These are phyloP conservation scores for Curvularia sp. DNA, from an alignment of 2,329 filamentous ascomycete species.

Conservation along the genomic window DNA sequence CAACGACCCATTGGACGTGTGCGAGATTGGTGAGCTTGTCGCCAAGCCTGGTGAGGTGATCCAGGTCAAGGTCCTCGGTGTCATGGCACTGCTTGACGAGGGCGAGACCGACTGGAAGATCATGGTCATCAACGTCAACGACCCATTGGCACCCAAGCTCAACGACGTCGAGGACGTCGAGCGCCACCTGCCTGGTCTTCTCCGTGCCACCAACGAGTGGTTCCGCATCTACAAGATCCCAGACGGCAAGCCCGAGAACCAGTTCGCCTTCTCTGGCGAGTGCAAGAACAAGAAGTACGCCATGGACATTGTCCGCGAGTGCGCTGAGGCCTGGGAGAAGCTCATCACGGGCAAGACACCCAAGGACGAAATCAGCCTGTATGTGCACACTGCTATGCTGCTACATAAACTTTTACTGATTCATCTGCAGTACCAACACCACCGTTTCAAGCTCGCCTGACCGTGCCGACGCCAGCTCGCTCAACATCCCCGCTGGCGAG, in stretches of 20 bases:
- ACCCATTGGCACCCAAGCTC: slow-evolving; percentile 93
- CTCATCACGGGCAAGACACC: slow-evolving; percentile 89
- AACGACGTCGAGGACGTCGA: slow-evolving; percentile 99
- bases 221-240: slow-evolving; percentile 99
- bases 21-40: slow-evolving; percentile 98
- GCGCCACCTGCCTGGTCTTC: slow-evolving; percentile 93
- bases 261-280: slow-evolving; percentile 99
- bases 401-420: slow-evolving; percentile 24
- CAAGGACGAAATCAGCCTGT: slow-evolving; percentile 81
- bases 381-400: slow-evolving; percentile 59
- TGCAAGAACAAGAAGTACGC: slow-evolving; percentile 99
- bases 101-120: slow-evolving; percentile 99
- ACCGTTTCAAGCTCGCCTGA: slow-evolving; percentile 75
- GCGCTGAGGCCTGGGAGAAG: slow-evolving; percentile 95
- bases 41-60: slow-evolving; percentile 96
- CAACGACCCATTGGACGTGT: slow-evolving; percentile 98
- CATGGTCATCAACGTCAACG: slow-evolving; percentile 98
- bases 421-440: slow-evolving; percentile 74
- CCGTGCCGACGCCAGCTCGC: slow-evolving; percentile 72
- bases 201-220: slow-evolving; percentile 99
- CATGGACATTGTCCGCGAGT: slow-evolving; percentile 94
- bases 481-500: slow-evolving; percentile 81
- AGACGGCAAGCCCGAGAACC: slow-evolving; percentile 99
- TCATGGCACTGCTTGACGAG: slow-evolving; percentile 99
- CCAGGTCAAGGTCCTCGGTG: slow-evolving; percentile 99